phyloP scores from a whole-genome alignment of 306 rosid species.

The Pachyrhizus erosus region DNA sequence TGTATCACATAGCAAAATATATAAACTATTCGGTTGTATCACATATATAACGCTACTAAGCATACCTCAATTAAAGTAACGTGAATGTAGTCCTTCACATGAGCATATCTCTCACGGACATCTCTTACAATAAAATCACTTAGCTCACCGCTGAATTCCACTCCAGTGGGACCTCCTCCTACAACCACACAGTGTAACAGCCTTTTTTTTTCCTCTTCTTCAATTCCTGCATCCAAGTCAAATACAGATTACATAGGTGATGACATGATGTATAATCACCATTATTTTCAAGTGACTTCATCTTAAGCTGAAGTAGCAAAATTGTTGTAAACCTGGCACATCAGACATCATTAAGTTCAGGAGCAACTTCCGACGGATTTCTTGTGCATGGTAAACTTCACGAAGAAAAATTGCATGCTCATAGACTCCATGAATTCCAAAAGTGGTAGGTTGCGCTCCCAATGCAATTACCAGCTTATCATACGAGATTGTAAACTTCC shows the following conservation, averaged over 20 bases:
- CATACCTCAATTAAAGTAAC: constrained; percentile 97
- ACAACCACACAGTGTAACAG: constrained; percentile 95
- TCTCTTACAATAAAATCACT: constrained; percentile 91
- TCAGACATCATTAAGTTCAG: constrained; percentile 90
- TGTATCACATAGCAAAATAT: not conserved
- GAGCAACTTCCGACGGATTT: constrained; percentile 93
- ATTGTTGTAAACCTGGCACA: constrained; percentile 72
- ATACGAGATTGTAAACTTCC: constrained; percentile 81
- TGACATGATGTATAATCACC: not conserved
- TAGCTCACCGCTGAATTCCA: constrained; percentile 97
- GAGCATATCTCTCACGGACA: constrained; percentile 85
- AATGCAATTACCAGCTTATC: constrained; percentile 88
- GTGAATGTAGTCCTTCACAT: constrained; percentile 85
- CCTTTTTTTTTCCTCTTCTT: constrained; percentile 76
- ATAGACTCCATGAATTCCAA: constrained; percentile 87
- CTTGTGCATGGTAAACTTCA: constrained; percentile 96
- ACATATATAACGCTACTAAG: constrained; percentile 25
- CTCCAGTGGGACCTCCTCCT: constrained; percentile 99
- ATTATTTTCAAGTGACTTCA: constrained; percentile 29
- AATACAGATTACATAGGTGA: constrained; percentile 17
- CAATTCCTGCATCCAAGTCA: constrained; percentile 66
- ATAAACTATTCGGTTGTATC: constrained; percentile 18
- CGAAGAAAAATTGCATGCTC: constrained; percentile 93
- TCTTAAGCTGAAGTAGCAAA: constrained; percentile 7
- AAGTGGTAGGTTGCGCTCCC: constrained; percentile 85